Percentiles rank a stretch among this genome's conserved stretches.
Evolutionary conservation across 208 protist genomes (phyloP).

Genomic region (Naegleria lovaniensis): DNA sequence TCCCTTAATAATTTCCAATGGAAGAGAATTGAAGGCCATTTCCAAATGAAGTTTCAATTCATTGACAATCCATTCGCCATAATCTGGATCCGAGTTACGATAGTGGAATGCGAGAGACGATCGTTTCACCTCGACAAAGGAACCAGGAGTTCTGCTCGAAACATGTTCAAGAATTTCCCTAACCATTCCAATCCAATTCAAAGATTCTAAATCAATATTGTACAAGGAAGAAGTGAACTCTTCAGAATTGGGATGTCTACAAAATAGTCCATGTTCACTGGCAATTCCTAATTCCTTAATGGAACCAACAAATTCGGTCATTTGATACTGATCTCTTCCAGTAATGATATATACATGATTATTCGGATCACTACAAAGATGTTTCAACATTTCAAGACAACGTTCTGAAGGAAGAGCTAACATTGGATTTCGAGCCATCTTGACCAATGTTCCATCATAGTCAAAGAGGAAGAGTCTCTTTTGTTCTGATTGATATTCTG

Average conservation of each 20-base stretch:
- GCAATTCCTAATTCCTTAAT: conserved; percentile 14
- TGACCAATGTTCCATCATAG: conserved; percentile 37
- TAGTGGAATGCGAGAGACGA: conserved; percentile 54
- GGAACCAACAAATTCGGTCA: conserved; percentile 33
- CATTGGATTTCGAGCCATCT: background rate
- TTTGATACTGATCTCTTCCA: conserved; percentile 34
- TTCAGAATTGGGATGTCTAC: conserved; percentile 26
- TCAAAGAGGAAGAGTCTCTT: conserved; percentile 38
- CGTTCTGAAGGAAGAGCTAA: background rate
- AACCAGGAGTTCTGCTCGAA: conserved; percentile 42
- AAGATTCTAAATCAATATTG: conserved; percentile 16
- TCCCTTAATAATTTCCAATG: conserved; percentile 21
- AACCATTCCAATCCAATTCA: conserved; percentile 29
- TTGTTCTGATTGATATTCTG: background rate
- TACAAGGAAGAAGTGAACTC: background rate
- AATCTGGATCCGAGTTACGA: conserved; percentile 52
- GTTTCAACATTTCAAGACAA: conserved; percentile 35
- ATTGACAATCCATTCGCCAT: conserved; percentile 53
- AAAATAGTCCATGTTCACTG: conserved; percentile 36
- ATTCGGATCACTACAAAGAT: conserved; percentile 31
- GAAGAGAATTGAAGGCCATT: background rate
- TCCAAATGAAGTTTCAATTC: conserved; percentile 52
- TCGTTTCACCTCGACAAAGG: conserved; percentile 41
- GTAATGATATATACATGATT: conserved; percentile 47
- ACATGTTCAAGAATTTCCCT: conserved; percentile 37